Base-by-base conservation (phyloP, 768 basidiomycete species). In the Podaxis pistillaris region DNA sequence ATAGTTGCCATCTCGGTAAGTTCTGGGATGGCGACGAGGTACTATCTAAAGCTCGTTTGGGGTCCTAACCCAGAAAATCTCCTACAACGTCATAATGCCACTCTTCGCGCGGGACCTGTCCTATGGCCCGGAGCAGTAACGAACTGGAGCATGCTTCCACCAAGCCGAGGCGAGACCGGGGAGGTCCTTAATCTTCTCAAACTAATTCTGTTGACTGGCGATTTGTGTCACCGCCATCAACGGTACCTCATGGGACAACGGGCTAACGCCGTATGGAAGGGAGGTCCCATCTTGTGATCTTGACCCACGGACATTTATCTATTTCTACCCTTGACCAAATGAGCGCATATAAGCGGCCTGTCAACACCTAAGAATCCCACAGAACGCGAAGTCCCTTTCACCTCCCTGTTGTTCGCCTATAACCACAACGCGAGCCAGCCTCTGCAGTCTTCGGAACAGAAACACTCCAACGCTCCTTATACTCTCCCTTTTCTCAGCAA, bases 181-280 rank as follows among this genome's bases (percentile, higher is more conserved):
- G 37, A 37, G 30, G 22, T 38, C 24, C 54, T 9, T 40, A n/a
- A 17, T 9, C 28, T 17, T 54, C 33, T n/a, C 15, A 36, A 28
- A 54, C 52, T 54, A 54, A 54, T 19, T 36, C 28, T 19, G 52
- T 36, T 36, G 30, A 54, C 28, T 54, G 30, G 36, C 52, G 30
- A 54, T 26, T 30, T 37, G 52, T 55, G 52, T 55, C 28, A 55
- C 41, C 51, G 22, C 46, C 54, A 62, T 56, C 54, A 56, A 51
- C 17, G 51, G 61, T 50, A 62, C 61, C 61, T 49, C 61, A 56
- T 62, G 61, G 61, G 15, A 19, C 61, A 33, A 46, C 46, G 44
- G 40, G 37, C 61, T 62, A 62, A 62, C 61, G 54, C 61, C 24
- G 28, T 56, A n/a, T 49, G 61, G 46, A 54, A 62, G 33, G n/a